Evolutionary conservation across 1,284 basidiomycete species (phyloP).

Genomic region (Fomitopsis schrenkii): DNA sequence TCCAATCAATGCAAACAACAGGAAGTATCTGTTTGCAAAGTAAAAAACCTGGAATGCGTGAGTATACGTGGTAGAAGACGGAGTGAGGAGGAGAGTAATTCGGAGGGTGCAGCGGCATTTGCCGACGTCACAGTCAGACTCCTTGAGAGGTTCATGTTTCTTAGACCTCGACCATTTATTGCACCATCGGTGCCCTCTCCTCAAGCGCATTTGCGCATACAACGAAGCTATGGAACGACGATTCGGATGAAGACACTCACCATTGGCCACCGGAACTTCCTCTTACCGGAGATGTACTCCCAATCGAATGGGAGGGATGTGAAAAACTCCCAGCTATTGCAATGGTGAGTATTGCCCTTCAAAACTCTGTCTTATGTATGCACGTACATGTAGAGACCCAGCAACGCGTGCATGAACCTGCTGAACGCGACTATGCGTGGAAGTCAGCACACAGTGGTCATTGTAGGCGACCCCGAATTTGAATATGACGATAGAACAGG

Average conservation of each 20-base stretch:
- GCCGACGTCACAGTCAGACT: no score
- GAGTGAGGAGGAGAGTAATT: no score
- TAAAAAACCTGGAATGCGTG: conserved; percentile 54
- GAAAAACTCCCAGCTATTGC: conserved; percentile 37
- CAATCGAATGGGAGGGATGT: conserved; percentile 68
- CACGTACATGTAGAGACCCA: conserved; percentile 65
- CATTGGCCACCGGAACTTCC: conserved; percentile 46
- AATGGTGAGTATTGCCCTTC: neutral
- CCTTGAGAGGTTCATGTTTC: no score
- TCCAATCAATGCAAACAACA: conserved; percentile 63
- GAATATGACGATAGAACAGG: neutral
- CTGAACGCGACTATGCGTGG: conserved; percentile 46
- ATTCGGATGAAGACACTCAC: conserved; percentile 14
- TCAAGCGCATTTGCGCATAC: no score
- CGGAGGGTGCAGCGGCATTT: no score
- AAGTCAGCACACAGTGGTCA: conserved; percentile 1
- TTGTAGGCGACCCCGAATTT: conserved; percentile 1
- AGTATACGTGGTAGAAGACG: neutral
- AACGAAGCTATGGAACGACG: no score
- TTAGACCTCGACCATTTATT: no score
- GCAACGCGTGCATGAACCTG: conserved; percentile 62
- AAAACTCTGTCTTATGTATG: neutral
- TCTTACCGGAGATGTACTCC: conserved; percentile 55
- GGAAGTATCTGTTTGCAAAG: conserved; percentile 64
- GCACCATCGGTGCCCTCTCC: no score